phyloP scores from a whole-genome alignment of 2,329 filamentous ascomycete genomes.

The Aspergillus candidus region DNA sequence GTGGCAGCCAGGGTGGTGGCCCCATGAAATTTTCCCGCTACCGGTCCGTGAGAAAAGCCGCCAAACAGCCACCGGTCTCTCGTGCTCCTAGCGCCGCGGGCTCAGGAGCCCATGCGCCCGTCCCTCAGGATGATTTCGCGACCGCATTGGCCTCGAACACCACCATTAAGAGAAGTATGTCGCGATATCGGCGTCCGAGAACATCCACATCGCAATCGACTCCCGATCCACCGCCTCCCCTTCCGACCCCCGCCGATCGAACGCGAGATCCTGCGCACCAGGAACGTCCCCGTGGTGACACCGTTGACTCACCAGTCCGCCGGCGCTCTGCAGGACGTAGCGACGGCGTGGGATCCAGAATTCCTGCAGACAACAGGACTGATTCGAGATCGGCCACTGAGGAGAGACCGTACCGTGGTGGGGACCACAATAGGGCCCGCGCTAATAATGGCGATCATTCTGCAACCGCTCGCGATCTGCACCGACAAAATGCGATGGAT shows the following conservation, averaged over 20 bases:
- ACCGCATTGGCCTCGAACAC: conserved; percentile 3
- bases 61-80: conserved; percentile 22
- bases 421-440: neutral
- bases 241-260: conserved; percentile 10
- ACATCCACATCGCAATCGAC: conserved; percentile 12
- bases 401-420: neutral
- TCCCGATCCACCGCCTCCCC: conserved; percentile 3
- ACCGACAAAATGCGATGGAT: conserved; percentile 30
- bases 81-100: conserved; percentile 15
- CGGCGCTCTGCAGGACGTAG: no score
- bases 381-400: no score
- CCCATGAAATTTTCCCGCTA: conserved; percentile 52
- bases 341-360: no score
- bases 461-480: conserved; percentile 16
- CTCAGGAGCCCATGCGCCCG: conserved; percentile 7
- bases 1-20: conserved; percentile 8
- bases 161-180: conserved; percentile 30
- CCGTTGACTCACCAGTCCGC: neutral
- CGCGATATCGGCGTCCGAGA: conserved; percentile 29
- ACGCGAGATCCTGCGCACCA: conserved; percentile 1
- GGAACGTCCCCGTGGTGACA: neutral
- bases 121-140: conserved; percentile 5
- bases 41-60: conserved; percentile 49
- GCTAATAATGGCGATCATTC: conserved; percentile 9
- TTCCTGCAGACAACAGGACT: no score